Percentiles rank a stretch among this genome's conserved stretches.
phyloP scores from a whole-genome alignment of 495 filamentous ascomycete genomes.

The Tuber aestivum region DNA sequence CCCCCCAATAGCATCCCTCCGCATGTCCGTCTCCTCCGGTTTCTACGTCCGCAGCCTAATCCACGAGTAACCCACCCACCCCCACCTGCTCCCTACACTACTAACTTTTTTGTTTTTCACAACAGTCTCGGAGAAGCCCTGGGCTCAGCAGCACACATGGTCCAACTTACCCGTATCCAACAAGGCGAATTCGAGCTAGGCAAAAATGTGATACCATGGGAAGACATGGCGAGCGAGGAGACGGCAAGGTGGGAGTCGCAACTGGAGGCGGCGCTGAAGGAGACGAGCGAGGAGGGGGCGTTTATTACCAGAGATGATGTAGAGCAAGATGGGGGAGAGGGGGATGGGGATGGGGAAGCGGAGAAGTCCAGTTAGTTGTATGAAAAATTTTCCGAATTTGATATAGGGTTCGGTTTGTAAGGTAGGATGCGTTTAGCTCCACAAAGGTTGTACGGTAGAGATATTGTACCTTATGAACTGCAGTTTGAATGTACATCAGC shows the following conservation, averaged over 20 bases:
- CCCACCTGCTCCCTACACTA: background rate
- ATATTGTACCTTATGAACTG: too few species aligned
- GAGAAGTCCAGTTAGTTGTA: background rate
- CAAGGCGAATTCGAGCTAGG: constrained; percentile 72
- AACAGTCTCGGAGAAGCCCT: constrained; percentile 66
- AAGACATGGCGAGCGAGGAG: constrained; percentile 56
- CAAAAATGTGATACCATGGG: constrained; percentile 72
- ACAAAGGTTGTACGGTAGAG: too few species aligned
- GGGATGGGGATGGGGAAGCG: background rate
- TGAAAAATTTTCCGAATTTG: too few species aligned
- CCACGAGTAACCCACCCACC: constrained; percentile 55
- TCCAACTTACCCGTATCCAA: constrained; percentile 68
- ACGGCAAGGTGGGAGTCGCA: constrained; percentile 26
- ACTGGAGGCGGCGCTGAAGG: constrained; percentile 27
- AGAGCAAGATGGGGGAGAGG: too few species aligned
- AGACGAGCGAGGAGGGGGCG: background rate
- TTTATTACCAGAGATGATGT: background rate
- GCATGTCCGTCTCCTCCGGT: constrained; percentile 88
- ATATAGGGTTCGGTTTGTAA: too few species aligned
- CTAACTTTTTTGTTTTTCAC: background rate
- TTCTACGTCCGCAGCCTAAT: constrained; percentile 95
- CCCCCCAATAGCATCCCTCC: constrained; percentile 60
- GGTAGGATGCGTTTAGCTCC: too few species aligned
- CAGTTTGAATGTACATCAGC: too few species aligned
- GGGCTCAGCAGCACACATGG: constrained; percentile 79